These are phyloP conservation scores for Drechslerella coelobrocha DNA, from an alignment of 2,329 filamentous ascomycete genomes.

Conservation along the genomic window DNA sequence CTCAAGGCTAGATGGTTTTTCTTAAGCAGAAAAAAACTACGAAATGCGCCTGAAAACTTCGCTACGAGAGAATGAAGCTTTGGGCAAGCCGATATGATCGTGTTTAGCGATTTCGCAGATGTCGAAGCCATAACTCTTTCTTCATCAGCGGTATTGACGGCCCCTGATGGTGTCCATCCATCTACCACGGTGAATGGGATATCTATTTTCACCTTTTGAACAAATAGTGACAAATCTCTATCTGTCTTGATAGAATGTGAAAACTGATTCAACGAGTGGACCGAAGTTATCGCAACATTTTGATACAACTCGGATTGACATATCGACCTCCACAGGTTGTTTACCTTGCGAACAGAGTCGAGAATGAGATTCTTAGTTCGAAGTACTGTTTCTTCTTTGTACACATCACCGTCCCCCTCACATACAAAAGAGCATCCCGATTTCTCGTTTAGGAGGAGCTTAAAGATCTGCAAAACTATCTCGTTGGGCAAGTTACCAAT, in stretches of 20 bases:
- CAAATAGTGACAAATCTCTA: constrained; percentile 7
- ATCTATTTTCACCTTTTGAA: constrained; percentile 31
- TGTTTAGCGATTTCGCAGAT: constrained; percentile 18
- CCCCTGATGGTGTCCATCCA: constrained; percentile 24
- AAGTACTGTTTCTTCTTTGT: constrained; percentile 26
- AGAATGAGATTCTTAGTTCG: constrained; percentile 20
- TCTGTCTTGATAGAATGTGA: constrained; percentile 10
- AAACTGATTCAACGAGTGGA: constrained; percentile 13
- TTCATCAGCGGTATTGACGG: constrained; percentile 4
- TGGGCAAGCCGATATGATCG: constrained; percentile 23
- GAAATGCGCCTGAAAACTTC: constrained; percentile 28
- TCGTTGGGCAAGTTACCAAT: constrained; percentile 30
- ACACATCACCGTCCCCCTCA: not conserved
- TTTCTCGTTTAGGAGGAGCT: constrained; percentile 10
- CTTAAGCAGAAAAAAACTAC: constrained; percentile 16
- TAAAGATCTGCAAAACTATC: constrained; percentile 28
- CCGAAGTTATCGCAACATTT: constrained; percentile 28
- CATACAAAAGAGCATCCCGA: not conserved
- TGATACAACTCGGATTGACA: constrained; percentile 33
- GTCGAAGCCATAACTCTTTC: constrained; percentile 6
- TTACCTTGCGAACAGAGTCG: constrained; percentile 29
- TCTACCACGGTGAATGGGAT: constrained; percentile 30
- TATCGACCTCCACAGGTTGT: constrained; percentile 30
- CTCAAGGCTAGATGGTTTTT: constrained; percentile 8
- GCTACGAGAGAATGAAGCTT: constrained; percentile 33